These are phyloP conservation scores for Immersiporthe knoxdaviesiana DNA, from an alignment of 2,329 filamentous ascomycete genomes.

Conservation along the genomic window DNA sequence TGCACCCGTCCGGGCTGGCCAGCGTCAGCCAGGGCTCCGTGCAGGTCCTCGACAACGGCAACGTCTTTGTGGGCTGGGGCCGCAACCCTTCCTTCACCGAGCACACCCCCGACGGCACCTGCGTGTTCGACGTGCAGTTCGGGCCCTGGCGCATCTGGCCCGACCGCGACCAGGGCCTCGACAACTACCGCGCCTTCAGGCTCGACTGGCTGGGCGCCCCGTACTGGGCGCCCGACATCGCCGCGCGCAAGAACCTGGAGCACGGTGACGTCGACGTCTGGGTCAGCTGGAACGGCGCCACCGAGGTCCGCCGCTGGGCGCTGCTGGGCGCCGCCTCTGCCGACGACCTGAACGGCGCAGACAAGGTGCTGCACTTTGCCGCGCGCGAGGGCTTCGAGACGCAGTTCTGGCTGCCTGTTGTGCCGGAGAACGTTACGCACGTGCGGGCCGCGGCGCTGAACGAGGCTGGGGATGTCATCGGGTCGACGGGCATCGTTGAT, in stretches of 20 bases:
- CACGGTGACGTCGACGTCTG: slow-evolving; percentile 35
- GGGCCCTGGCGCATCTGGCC: slow-evolving; percentile 34
- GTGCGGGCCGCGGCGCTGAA: slow-evolving; percentile 29
- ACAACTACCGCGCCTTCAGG: slow-evolving; percentile 35
- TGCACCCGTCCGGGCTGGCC: slow-evolving; percentile 42
- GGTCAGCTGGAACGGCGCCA: slow-evolving; percentile 40
- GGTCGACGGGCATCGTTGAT: slow-evolving; percentile 28
- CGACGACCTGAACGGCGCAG: background rate
- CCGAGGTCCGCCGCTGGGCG: slow-evolving; percentile 33
- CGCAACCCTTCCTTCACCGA: slow-evolving; percentile 51
- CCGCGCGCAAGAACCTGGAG: slow-evolving; percentile 25
- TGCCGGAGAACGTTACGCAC: slow-evolving; percentile 14
- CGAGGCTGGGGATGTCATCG: slow-evolving; percentile 22
- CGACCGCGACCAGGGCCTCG: slow-evolving; percentile 19
- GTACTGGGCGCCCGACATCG: slow-evolving; percentile 32
- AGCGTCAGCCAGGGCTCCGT: slow-evolving; percentile 45
- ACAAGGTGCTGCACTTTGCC: background rate
- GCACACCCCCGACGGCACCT: slow-evolving; percentile 42
- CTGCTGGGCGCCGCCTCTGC: background rate
- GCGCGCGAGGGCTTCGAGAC: slow-evolving; percentile 10
- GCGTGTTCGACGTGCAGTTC: slow-evolving; percentile 48
- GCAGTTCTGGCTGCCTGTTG: slow-evolving; percentile 1
- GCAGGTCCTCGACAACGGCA: slow-evolving; percentile 43
- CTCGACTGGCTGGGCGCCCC: slow-evolving; percentile 34
- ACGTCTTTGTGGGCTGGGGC: slow-evolving; percentile 52